Base-by-base conservation (phyloP, 2,329 filamentous ascomycete species). In the Blumeriella jaapii region DNA sequence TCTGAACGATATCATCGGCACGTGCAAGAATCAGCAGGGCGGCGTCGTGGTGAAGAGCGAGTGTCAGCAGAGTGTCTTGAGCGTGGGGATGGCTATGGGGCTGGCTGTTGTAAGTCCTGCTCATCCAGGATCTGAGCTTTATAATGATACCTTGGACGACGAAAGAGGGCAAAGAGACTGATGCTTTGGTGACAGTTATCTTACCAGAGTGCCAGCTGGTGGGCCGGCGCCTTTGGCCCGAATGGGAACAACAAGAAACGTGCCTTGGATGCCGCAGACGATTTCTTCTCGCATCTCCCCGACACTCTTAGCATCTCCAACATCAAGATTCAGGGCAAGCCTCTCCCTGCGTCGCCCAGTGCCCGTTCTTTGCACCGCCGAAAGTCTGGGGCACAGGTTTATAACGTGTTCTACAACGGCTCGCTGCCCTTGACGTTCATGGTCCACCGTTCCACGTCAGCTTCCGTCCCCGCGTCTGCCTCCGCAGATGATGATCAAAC, bases 401-500 rank as follows among this genome's bases (percentile, higher is more conserved):
- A 30, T 12, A 27, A 18, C 11, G 31, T 34, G 5, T 31, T 30
- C 9, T 39, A 39, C 26, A 39, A 39, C n/a, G 31, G 27, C 9
- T 25, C 19, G 9, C 15, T 39, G 4, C 36, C 36, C 6, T 24
- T 39, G 19, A 34, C 27, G 5, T 39, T 39, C 15, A 34, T 39
- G 20, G 27, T 39, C 6, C 36, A 34, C n/a, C 36, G 30, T 17
- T 15, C 14, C 4, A 15, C 23, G 9, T 6, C 2, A 11, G n/a
- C 28, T 9, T 5, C 15, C 9, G n/a, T 11, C 2, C 14, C 28
- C 15, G 17, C 20, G 10, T 12, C 7, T 26, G 29, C 20, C 14
- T 10, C n/a, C 5, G 8, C 17, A 29, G 17, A 23, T 3, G 5
- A 23, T 13, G 7, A 23, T 11, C 17, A 29, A 11, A 24, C 19